Evolutionary conservation across 129 eudicot genomes (phyloP).

Genomic region (Ambrosia trifida): DNA sequence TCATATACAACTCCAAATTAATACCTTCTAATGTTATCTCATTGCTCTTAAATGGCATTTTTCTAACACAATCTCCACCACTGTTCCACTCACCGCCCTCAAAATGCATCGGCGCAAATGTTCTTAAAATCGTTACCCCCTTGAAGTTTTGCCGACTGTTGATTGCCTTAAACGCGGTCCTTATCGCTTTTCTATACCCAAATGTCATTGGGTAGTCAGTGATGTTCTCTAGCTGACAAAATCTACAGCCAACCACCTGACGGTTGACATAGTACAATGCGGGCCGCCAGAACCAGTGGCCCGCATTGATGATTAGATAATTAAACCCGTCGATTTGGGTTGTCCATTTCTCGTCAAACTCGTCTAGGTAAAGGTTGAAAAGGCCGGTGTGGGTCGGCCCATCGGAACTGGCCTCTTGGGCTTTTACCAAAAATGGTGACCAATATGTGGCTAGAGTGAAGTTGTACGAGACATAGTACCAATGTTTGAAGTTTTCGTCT

Average conservation of each 20-base stretch:
- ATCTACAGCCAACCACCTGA: conserved; percentile 54
- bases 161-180: conserved; percentile 64
- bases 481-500: conserved; percentile 69
- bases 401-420: conserved; percentile 50
- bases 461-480: conserved; percentile 56
- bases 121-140: conserved; percentile 57
- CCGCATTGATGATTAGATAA: conserved; percentile 53
- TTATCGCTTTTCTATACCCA: conserved; percentile 58
- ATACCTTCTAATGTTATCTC: conserved; percentile 57
- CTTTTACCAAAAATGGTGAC: conserved; percentile 63
- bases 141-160: conserved; percentile 45
- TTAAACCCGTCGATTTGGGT: conserved; percentile 50
- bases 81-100: conserved; percentile 69
- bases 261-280: conserved; percentile 53
- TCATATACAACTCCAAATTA: conserved; percentile 67
- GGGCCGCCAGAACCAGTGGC: conserved; percentile 70
- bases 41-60: conserved; percentile 56
- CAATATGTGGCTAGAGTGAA: conserved; percentile 65
- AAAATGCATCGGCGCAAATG: conserved; percentile 71
- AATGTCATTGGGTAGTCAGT: conserved; percentile 57
- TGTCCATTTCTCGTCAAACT: conserved; percentile 71
- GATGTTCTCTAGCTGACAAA: conserved; percentile 47
- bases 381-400: conserved; percentile 66
- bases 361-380: conserved; percentile 76
- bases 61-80: conserved; percentile 67